A percentile compares a stretch with the other conserved stretches of the same genome.
Evolutionary conservation across 345 rosid species (phyloP).

Genomic region (Leavenworthia alabamica): DNA sequence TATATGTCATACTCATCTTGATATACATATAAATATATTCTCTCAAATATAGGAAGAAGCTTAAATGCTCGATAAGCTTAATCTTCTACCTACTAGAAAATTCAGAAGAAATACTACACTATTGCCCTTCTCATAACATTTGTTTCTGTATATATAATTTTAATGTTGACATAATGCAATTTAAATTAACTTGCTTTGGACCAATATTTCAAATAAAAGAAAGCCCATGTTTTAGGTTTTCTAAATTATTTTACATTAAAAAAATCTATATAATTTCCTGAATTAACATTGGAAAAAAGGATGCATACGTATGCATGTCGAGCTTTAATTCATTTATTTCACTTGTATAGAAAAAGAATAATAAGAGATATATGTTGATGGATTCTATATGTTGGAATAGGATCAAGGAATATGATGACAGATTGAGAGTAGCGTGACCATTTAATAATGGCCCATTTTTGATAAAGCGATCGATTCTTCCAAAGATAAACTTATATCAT

Average conservation of each 20-base stretch:
- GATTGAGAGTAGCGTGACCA: constrained; percentile 17
- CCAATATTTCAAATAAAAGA: neutral
- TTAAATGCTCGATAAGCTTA: neutral
- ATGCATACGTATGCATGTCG: neutral
- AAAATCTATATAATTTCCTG: neutral
- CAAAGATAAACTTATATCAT: neutral
- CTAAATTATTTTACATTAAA: neutral
- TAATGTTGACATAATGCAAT: constrained; percentile 2
- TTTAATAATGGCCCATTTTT: constrained; percentile 8
- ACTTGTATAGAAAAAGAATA: neutral
- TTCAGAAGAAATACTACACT: neutral
- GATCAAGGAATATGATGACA: constrained; percentile 28
- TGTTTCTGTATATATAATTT: neutral
- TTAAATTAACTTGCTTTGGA: neutral
- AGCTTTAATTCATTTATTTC: neutral
- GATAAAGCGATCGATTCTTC: constrained; percentile 26
- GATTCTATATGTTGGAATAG: constrained; percentile 21
- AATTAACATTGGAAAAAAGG: neutral
- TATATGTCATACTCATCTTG: constrained; percentile 2
- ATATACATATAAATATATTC: neutral
- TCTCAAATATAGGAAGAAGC: neutral
- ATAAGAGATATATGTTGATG: neutral
- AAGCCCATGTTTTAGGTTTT: neutral
- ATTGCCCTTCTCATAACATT: neutral
- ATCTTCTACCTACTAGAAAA: constrained; percentile 14